Base-by-base conservation (phyloP, 208 protist species). In the Leishmania tarentolae region DNA sequence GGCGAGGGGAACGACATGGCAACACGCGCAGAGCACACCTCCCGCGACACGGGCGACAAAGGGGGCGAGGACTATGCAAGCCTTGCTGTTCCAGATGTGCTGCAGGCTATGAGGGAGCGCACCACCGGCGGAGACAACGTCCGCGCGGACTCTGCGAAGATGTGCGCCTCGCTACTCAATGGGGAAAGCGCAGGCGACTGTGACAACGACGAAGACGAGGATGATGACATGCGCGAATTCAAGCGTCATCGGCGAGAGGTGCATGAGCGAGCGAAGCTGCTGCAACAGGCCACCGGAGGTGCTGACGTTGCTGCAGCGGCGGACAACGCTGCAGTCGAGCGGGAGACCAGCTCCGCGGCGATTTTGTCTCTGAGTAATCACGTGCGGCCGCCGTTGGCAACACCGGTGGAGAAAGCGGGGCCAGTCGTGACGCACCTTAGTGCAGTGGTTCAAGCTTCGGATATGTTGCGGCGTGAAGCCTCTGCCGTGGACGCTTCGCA, bases 141-240 rank as follows among this genome's bases (percentile, higher is more conserved):
- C 11, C 5, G 35, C 21, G 47, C 46, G 42, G 35, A 40, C 59
- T 35, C 69, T 53, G 42, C 28, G 17, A 28, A 13, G 44, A 28
- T 37, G 31, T 9, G 28, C 69, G 44, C 44, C 46, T 40, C 24
- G 11, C 24, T 35, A 37, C 24, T 66, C 17, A n/a, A 72, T 19
- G 75, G 65, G 19, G 53, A 76, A 6, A 71, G 75, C 6, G 70
- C 76, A 56, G 79, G 65, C 28, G 83, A 86, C 15, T 79, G 88
- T 13, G 81, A 86, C 1, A 80, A 83, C 24, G 83, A 84, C n/a
- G 80, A 86, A 7, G 81, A 87, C 31, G 79, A 75, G 17, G 79
- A 87, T 47, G 88, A 92, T 59, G 76, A 86, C 6, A 90, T 95
- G 87, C 81, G 84, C 6, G 90, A 96, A 53, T 95, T 96, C 59